These are phyloP conservation scores for Maudiozyma bulderi DNA, from an alignment of 805 yeast species.

Conservation along the genomic window DNA sequence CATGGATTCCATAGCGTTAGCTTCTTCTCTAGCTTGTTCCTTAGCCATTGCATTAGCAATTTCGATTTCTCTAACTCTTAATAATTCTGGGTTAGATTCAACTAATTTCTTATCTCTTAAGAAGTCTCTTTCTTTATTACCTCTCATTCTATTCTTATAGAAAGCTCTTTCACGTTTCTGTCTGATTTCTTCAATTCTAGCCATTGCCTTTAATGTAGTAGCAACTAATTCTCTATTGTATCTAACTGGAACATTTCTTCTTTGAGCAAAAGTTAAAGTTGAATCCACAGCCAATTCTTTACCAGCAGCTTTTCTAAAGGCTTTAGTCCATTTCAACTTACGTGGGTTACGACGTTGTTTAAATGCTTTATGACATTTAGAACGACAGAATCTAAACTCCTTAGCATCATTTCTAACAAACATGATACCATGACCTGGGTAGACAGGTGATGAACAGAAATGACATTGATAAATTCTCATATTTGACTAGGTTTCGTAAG, in stretches of 20 bases:
- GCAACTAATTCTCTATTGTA: slow-evolving; percentile 94
- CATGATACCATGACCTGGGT: slow-evolving; percentile 92
- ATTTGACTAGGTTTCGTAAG: neutral
- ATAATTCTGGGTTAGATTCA: slow-evolving; percentile 77
- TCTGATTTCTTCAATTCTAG: slow-evolving; percentile 91
- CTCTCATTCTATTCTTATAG: slow-evolving; percentile 99
- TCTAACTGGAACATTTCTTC: slow-evolving; percentile 96
- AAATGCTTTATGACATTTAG: slow-evolving; percentile 95
- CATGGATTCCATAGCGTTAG: slow-evolving; percentile 31
- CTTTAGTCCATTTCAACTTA: slow-evolving; percentile 96
- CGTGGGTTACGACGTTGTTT: slow-evolving; percentile 98
- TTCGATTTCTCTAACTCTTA: slow-evolving; percentile 91
- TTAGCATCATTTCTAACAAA: slow-evolving; percentile 97
- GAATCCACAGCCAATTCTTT: slow-evolving; percentile 97
- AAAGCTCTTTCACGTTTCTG: slow-evolving; percentile 94
- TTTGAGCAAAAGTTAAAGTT: slow-evolving; percentile 89
- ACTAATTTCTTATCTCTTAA: slow-evolving; percentile 83
- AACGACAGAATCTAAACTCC: slow-evolving; percentile 93
- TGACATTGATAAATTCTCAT: slow-evolving; percentile 88
- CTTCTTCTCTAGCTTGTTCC: slow-evolving; percentile 49
- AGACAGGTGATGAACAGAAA: slow-evolving; percentile 95
- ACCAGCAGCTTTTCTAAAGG: slow-evolving; percentile 98
- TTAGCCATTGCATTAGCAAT: slow-evolving; percentile 66
- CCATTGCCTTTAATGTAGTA: slow-evolving; percentile 90
- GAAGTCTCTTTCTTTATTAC: slow-evolving; percentile 80